phyloP scores from a whole-genome alignment of 306 rosid species.

The Hippophae tibetana region DNA sequence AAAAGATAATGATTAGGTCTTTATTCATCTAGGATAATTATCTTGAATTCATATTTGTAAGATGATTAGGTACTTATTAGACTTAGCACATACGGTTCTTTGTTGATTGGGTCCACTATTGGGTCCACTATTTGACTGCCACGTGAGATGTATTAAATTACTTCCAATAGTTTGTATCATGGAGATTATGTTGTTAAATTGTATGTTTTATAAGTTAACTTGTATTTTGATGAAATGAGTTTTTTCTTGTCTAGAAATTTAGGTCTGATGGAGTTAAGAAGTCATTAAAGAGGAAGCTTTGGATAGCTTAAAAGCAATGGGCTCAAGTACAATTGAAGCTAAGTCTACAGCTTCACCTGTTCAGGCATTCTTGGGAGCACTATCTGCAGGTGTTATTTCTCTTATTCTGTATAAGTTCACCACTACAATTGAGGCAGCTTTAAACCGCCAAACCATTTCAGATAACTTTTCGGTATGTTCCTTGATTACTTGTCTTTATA shows the following conservation, averaged over 20 bases:
- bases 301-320: slow-evolving; percentile 60
- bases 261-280: slow-evolving; percentile 74
- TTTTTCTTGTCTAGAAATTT: slow-evolving; percentile 50
- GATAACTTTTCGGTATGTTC: slow-evolving; percentile 68
- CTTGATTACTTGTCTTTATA: not conserved
- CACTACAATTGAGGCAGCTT: slow-evolving; percentile 71
- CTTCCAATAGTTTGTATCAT: no score
- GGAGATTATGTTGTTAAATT: no score
- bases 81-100: no score
- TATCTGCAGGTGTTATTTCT: slow-evolving; percentile 74
- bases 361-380: slow-evolving; percentile 71
- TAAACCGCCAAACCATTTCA: slow-evolving; percentile 67
- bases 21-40: no score
- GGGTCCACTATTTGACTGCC: no score
- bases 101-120: no score
- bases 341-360: slow-evolving; percentile 66
- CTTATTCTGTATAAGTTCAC: slow-evolving; percentile 77
- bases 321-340: slow-evolving; percentile 42
- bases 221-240: slow-evolving; percentile 18
- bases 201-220: no score
- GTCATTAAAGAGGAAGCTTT: slow-evolving; percentile 71
- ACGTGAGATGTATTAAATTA: no score
- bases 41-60: no score
- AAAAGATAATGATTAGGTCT: no score
- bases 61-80: no score